Evolutionary conservation across 495 filamentous ascomycete genomes (phyloP), one percentile per base, ranked within the genome.

Genomic region (Darksidea phi): DNA sequence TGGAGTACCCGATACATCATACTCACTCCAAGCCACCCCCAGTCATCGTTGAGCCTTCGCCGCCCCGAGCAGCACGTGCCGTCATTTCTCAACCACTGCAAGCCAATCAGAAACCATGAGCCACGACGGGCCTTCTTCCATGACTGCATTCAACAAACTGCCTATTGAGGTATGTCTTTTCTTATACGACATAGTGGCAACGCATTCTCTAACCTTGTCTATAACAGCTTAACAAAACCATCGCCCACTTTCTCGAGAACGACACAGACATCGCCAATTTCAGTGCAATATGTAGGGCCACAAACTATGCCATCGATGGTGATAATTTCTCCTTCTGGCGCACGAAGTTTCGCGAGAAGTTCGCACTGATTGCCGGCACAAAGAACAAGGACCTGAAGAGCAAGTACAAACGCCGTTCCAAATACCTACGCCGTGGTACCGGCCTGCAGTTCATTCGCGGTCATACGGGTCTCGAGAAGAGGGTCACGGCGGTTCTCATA

Each of bases 321-420:
- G 67, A 72, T 49, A 21, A 42, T 17, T n/a, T 26, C 12, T 68
- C 63, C 5, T 72, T 72, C 60, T 75, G 71, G 73, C 68, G 71
- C 23, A 38, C 50, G 4, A 64, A 49, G 46, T 75, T 71, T 48
- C 61, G 62, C 18, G 28, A 54, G 13, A 41, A 28, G 10, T 74
- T 66, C 48, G 72, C 69, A 5, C 20, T 50, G 24, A 48, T 38
- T 6, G 8, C 23, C 4, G 37, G 32, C 24, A 18, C 20, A 12
- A 10, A 38, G 45, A 50, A 54, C 41, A 17, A 25, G 20, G 63
- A 72, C 13, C 61, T 64, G 37, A 72, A 69, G 59, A 38, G 48
- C 10, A n/a, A 41, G 42, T 75, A 75, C 54, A 66, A 71, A 61
- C 38, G 50, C 25, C 58, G 73, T 12, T 41, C 48, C 25, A 46